Percentiles rank a stretch among this genome's conserved stretches.
These are phyloP conservation scores for Dactylellina leptospora DNA, from an alignment of 2,329 filamentous ascomycete genomes.

Conservation along the genomic window DNA sequence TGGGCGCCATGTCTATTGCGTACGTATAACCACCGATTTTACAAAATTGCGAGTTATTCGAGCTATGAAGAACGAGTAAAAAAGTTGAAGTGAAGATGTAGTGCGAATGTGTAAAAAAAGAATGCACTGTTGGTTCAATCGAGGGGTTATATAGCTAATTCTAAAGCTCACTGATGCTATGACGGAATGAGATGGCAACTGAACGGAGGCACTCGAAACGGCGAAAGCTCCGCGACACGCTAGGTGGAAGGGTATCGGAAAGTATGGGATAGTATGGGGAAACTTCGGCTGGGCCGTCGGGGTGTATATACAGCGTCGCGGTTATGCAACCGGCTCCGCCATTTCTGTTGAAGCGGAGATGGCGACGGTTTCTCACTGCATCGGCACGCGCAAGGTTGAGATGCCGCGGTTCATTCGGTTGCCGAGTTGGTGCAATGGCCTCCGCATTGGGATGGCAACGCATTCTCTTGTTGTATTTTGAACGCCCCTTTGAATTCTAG, in stretches of 20 bases:
- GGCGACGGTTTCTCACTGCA: not conserved
- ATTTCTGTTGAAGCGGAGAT: not conserved
- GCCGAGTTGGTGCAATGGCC: constrained; percentile 16
- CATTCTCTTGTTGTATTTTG: not conserved
- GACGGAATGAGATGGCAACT: too few relatives aligned
- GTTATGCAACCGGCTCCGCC: not conserved
- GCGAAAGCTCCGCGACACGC: constrained; percentile 51
- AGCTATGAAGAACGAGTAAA: too few relatives aligned
- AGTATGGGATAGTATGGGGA: constrained; percentile 8
- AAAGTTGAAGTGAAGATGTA: too few relatives aligned
- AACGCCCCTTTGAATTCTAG: too few relatives aligned
- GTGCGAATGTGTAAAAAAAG: too few relatives aligned
- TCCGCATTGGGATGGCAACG: not conserved
- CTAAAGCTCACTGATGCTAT: too few relatives aligned
- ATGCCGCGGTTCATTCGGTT: constrained; percentile 53
- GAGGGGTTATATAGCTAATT: constrained; percentile 38
- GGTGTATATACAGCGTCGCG: not conserved
- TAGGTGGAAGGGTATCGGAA: too few relatives aligned
- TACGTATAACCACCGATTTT: not conserved
- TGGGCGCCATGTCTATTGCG: constrained; percentile 15
- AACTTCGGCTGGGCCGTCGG: constrained; percentile 44
- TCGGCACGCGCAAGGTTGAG: constrained; percentile 28
- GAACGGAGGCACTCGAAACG: constrained; percentile 20
- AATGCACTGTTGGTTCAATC: too few relatives aligned
- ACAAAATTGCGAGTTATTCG: too few relatives aligned